These are phyloP conservation scores for Sporisorium exsertum DNA, from an alignment of 1,284 basidiomycete species.

Conservation along the genomic window DNA sequence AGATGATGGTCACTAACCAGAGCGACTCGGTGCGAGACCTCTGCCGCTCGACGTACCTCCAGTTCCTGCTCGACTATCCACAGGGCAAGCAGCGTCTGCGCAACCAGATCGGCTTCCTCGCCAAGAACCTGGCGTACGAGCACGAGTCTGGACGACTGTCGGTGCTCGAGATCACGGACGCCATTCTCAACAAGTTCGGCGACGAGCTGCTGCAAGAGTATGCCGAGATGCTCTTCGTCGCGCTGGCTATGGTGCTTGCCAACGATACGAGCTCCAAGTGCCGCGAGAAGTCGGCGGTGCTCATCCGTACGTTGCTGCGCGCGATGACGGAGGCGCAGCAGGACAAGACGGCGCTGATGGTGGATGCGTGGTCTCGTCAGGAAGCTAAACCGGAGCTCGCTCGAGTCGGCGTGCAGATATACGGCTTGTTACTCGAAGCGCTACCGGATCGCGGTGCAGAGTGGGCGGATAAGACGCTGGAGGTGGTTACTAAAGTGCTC, in stretches of 20 bases:
- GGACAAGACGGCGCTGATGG: slow-evolving; percentile 77
- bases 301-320: slow-evolving; percentile 81
- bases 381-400: slow-evolving; percentile 75
- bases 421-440: slow-evolving; percentile 72
- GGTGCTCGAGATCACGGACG: slow-evolving; percentile 88
- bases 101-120: slow-evolving; percentile 90
- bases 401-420: slow-evolving; percentile 78
- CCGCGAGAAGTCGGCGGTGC: slow-evolving; percentile 83
- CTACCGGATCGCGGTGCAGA: slow-evolving; percentile 21
- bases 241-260: slow-evolving; percentile 89
- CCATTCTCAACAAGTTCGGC: slow-evolving; percentile 87
- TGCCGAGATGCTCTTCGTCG: slow-evolving; percentile 89
- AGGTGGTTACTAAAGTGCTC: slow-evolving; percentile 33
- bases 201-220: slow-evolving; percentile 81
- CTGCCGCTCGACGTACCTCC: slow-evolving; percentile 87
- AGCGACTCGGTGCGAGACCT: slow-evolving; percentile 89
- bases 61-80: slow-evolving; percentile 97
- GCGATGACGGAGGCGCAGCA: slow-evolving; percentile 77
- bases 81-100: slow-evolving; percentile 91
- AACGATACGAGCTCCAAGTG: slow-evolving; percentile 93
- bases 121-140: slow-evolving; percentile 91
- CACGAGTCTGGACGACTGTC: slow-evolving; percentile 90
- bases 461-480: slow-evolving; percentile 43
- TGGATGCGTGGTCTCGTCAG: slow-evolving; percentile 82
- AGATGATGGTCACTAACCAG: slow-evolving; percentile 94